A percentile compares a stretch with the other conserved stretches of the same genome.
phyloP scores from a whole-genome alignment of 352 stramenopile species.

The Phytophthora lateralis region DNA sequence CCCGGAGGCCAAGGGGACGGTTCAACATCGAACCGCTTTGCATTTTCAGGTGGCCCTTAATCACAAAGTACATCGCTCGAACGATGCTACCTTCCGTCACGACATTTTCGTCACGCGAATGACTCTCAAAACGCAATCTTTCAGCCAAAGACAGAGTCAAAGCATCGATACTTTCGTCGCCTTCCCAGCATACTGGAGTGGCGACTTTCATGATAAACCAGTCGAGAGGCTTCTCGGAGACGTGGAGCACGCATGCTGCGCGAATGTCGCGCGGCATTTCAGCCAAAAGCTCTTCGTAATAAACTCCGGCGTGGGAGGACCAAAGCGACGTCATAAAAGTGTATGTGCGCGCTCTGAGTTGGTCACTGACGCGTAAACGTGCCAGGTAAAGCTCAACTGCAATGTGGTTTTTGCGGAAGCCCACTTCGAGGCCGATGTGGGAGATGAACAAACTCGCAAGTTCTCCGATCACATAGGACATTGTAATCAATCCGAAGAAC shows the following conservation, averaged over 20 bases:
- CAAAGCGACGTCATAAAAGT: slow-evolving; percentile 59
- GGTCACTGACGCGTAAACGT: slow-evolving; percentile 37
- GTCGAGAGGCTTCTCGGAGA: slow-evolving; percentile 41
- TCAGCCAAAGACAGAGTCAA: slow-evolving; percentile 43
- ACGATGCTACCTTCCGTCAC: slow-evolving; percentile 62
- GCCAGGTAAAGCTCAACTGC: slow-evolving; percentile 52
- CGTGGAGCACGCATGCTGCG: slow-evolving; percentile 49
- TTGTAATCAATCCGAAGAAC: neutral
- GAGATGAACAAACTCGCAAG: slow-evolving; percentile 49
- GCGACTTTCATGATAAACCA: slow-evolving; percentile 49
- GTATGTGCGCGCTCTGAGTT: slow-evolving; percentile 39
- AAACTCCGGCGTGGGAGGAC: slow-evolving; percentile 60
- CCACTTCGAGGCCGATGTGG: slow-evolving; percentile 47
- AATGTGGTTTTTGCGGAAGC: slow-evolving; percentile 62
- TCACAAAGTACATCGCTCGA: slow-evolving; percentile 74
- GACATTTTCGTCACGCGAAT: slow-evolving; percentile 60
- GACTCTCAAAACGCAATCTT: slow-evolving; percentile 61
- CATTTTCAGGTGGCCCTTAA: slow-evolving; percentile 55
- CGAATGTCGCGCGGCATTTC: slow-evolving; percentile 58
- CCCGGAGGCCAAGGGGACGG: slow-evolving; percentile 23
- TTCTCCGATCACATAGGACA: slow-evolving; percentile 20
- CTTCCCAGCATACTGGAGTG: slow-evolving; percentile 30
- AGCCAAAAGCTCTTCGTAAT: slow-evolving; percentile 54
- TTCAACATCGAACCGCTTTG: slow-evolving; percentile 33
- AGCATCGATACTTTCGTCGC: slow-evolving; percentile 13